Evolutionary conservation across 2,329 filamentous ascomycete species (phyloP).

Genomic region (Xylariaceae sp.): DNA sequence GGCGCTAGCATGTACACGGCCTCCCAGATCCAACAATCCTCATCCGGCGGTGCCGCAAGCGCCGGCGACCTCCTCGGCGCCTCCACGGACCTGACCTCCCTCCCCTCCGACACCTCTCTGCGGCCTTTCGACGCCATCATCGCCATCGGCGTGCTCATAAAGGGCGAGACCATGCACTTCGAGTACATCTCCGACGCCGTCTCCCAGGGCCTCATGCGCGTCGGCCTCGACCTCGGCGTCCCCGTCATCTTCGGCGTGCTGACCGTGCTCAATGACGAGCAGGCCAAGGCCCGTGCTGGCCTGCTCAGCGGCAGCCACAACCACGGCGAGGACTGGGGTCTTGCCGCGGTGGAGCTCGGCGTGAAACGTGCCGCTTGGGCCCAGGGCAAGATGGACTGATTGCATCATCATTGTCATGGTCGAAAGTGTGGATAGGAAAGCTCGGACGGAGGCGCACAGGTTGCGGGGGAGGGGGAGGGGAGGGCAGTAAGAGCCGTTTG

Average conservation of each 20-base stretch:
- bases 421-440: no score
- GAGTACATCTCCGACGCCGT: constrained; percentile 95
- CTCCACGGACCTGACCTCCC: constrained; percentile 59
- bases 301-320: constrained; percentile 68
- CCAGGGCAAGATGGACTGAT: constrained; percentile 55
- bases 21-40: constrained; percentile 75
- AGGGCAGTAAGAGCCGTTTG: background rate
- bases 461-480: background rate
- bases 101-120: constrained; percentile 35
- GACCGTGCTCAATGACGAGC: constrained; percentile 82
- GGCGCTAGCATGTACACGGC: constrained; percentile 67
- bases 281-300: constrained; percentile 80
- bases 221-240: constrained; percentile 82
- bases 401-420: no score
- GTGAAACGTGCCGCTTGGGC: constrained; percentile 82
- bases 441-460: no score
- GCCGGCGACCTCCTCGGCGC: constrained; percentile 72
- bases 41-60: constrained; percentile 55
- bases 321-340: constrained; percentile 94
- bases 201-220: constrained; percentile 86
- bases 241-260: constrained; percentile 90
- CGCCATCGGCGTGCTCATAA: constrained; percentile 92
- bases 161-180: constrained; percentile 99
- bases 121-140: constrained; percentile 88
- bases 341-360: constrained; percentile 89